These are phyloP conservation scores for Datisca glomerata DNA, from an alignment of 306 rosid species.

Conservation along the genomic window DNA sequence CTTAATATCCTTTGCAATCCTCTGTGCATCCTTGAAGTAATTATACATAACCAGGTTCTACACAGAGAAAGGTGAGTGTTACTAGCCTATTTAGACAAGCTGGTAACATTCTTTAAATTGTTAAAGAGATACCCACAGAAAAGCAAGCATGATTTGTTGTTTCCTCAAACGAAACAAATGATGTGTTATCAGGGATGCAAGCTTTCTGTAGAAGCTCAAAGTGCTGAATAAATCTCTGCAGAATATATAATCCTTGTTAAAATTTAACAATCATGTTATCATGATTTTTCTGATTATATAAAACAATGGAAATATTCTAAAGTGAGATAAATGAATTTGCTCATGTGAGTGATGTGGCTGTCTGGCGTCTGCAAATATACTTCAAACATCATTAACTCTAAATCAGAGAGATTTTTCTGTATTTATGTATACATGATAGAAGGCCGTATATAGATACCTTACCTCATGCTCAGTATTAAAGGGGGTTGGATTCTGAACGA, in stretches of 20 bases:
- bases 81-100: too few relatives aligned
- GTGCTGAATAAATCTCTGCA: slow-evolving; percentile 86
- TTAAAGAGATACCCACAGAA: slow-evolving; percentile 40
- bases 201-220: slow-evolving; percentile 89
- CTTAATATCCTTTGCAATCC: slow-evolving; percentile 68
- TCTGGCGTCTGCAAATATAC: too few relatives aligned
- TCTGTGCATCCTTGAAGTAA: slow-evolving; percentile 88
- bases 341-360: too few relatives aligned
- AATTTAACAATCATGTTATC: neutral
- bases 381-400: too few relatives aligned
- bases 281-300: neutral
- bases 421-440: too few relatives aligned
- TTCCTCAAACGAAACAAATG: slow-evolving; percentile 48
- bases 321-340: too few relatives aligned
- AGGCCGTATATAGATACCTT: too few relatives aligned
- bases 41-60: slow-evolving; percentile 62
- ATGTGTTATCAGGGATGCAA: slow-evolving; percentile 60
- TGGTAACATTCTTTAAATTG: too few relatives aligned
- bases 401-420: too few relatives aligned
- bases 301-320: neutral
- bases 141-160: slow-evolving; percentile 38
- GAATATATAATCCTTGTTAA: neutral
- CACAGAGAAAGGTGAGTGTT: slow-evolving; percentile 4
- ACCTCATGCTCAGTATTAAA: slow-evolving; percentile 94
- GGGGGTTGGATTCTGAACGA: slow-evolving; percentile 41